Conservation (phyloP, 1,284 basidiomycete species). For the Melampsora americana region DNA sequence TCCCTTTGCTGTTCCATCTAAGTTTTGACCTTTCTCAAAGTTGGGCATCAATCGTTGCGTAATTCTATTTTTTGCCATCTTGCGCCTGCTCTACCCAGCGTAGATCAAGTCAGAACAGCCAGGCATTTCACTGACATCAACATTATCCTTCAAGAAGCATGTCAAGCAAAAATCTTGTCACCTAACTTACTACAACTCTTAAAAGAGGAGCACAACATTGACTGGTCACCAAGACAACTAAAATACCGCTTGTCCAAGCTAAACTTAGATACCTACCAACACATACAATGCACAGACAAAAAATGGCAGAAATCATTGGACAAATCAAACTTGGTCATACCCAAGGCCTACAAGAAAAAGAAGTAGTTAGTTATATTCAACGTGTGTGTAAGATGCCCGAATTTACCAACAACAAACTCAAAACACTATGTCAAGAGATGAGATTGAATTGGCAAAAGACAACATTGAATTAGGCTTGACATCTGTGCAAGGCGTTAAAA, state of each 20-base stretch:
- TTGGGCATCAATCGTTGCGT: too few relatives aligned
- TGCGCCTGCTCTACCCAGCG: neutral
- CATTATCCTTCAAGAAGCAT: neutral
- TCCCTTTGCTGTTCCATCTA: too few relatives aligned
- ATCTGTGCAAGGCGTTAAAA: neutral
- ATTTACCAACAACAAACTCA: neutral
- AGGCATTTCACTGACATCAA: neutral
- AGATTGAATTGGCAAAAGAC: neutral
- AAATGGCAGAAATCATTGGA: neutral
- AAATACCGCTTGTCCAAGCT: neutral
- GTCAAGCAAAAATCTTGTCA: neutral
- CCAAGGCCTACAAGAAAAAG: neutral
- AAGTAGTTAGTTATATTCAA: neutral
- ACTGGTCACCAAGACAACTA: neutral
- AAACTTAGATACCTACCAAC: neutral
- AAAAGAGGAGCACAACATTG: neutral
- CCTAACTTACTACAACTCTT: neutral
- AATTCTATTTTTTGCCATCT: neutral
- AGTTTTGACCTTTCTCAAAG: too few relatives aligned
- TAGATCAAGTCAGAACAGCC: neutral
- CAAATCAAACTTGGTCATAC: neutral
- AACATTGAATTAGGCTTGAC: neutral
- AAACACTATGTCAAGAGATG: neutral
- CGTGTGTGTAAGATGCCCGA: neutral
- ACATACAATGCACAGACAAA: neutral